Base-by-base conservation (phyloP, 73 alveolate species). In the Tetrahymena elliotti region DNA sequence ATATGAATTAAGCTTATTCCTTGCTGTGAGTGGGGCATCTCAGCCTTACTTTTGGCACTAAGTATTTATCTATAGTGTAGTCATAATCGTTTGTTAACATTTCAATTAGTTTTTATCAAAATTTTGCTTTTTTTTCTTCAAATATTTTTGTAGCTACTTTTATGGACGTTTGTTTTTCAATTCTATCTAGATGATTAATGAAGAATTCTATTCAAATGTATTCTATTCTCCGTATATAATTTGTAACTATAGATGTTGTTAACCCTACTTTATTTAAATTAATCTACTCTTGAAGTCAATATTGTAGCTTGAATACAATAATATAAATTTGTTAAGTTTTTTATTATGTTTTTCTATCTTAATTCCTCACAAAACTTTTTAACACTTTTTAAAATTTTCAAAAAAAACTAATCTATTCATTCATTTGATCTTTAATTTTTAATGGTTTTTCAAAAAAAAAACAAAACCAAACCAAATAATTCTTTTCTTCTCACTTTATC, bases 1-100 rank as follows among this genome's bases (percentile, higher is more conserved):
- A 94, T 22, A 94, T 39, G 31, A 93, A 84, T 88, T 84, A 68
- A 35, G 93, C 94, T 47, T 83, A 84, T 35, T 94, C 96, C 47
- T 92, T 94, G 34, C 83, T 84, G 84, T 94, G 96, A 47, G 83
- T 94, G 13, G 96, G 96, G 53, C 96, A 94, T 94, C 94, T 94
- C 31, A 94, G 20, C 36, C 38, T 68, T 7, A 68, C 38, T 11
- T 68, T 68, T 27, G 88, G 88, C 3, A 68, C 36, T 31, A 68
- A 68, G 20, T 68, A 68, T 68, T 68, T 68, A 68, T 68, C 88
- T 3, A 68, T 68, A 8, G 38, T 68, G 22, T 68, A 68, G 36
- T 68, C 88, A 16, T 68, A 68, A 31, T 68, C 88, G 88, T 68
- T 68, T 35, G 20, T 68, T 68, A 68, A 68, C 88, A 68, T 68